Base-by-base conservation (phyloP, 768 basidiomycete species). In the Tulasnella calospora region DNA sequence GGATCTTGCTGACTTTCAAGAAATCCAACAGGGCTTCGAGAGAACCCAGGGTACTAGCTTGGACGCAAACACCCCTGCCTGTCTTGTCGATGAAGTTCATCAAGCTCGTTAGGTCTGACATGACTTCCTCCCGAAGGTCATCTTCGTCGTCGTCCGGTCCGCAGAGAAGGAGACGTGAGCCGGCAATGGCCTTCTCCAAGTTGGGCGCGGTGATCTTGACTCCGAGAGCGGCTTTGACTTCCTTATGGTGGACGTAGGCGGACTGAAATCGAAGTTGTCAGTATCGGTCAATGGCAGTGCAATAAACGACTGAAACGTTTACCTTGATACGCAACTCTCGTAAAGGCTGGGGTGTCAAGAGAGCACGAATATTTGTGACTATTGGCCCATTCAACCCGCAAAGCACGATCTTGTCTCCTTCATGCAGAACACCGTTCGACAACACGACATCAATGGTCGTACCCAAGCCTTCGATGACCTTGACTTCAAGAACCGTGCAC, bases 301-400 rank as follows among this genome's bases (percentile, higher is more conserved):
- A 78, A 78, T 81, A 77, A 61, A 80, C 55, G 17, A 5, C 13
- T n/a, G 13, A 23, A 47, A 67, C 84, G 15, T 44, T 78, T 80
- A 92, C 97, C 91, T 99, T 99, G 85, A 99, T 89, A 80, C 97
- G 95, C 44, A 99, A 86, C 84, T 99, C 97, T 77, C 97, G 92
- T 79, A 99, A 86, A 1, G 98, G 98, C 83, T 99, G 97, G 1
- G 98, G 98, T 0, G 97, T 99, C 69, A 99, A 88, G 74, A 99
- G 86, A 5, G 98, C 98, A 80, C 98, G 90, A 71, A 99, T 86
- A 85, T 96, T 95, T 0, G 97, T 98, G 19, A 96, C 92, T 79
- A 99, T 99, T 3, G 98, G 94, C 0, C 98, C 98, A 82, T 99
- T 98, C 79, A 98, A 87, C 83, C 98, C 98, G 82, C 98, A 99